Evolutionary conservation across 768 basidiomycete genomes (phyloP), one percentile per base, ranked within the genome.

Genomic region (Termitomyces sp.): DNA sequence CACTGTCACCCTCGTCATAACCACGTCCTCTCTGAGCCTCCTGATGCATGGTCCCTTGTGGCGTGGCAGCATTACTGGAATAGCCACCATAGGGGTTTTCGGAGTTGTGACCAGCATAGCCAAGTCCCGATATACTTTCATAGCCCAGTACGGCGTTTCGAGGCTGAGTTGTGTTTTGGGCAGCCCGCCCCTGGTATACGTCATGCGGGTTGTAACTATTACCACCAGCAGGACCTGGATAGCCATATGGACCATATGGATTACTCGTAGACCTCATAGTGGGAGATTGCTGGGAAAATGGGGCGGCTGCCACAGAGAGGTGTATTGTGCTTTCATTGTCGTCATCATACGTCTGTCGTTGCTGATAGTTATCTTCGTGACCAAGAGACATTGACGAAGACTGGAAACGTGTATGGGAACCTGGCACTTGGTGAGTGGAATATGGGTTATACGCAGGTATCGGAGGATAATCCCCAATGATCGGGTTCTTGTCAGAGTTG

Each of bases 401-500:
- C 62, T 85, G 84, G 72, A 80, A 86, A 43, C 79, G 81, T 42
- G 77, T 68, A 57, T 80, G 79, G 15, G 75, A 70, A 52, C 74
- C 77, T n/a, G 77, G 69, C 17, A 73, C 64, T 63, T 85, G 84
- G 31, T 83, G 76, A 21, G 74, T 68, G 47, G 82, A 78, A 65
- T 86, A 85, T n/a, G 83, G 82, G 57, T 81, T 84, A 72, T 88
- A 90, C 14, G 83, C 79, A 31, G 89, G 89, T 88, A 92, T 91
- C 1, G 87, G 81, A 1, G 87, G 78, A 6, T 81, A 83, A 51
- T 77, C 74, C 35, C 50, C 54, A 37, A 72, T 69, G 52, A 71
- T 68, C 53, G 71, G 72, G 57, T 81, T 79, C 55, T 73, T 76
- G 60, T 87, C 82, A 52, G 74, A 71, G 60, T 75, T 71, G 67